Base-by-base conservation (phyloP, 768 basidiomycete genomes). In the Boletus insuetus region DNA sequence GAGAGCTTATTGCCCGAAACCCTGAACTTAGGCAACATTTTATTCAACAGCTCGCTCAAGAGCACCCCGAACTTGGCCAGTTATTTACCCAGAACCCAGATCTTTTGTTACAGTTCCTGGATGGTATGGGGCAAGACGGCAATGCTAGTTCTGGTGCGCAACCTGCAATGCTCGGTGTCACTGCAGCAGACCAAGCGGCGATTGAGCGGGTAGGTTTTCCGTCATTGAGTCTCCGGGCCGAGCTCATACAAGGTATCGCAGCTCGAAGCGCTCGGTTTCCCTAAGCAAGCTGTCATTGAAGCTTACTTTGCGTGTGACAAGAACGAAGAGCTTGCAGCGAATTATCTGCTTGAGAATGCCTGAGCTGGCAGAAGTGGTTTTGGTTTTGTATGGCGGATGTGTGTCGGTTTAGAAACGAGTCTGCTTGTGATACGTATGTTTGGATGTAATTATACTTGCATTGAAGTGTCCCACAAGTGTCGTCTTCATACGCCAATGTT, bases 401-500 rank as follows among this genome's bases (percentile, higher is more conserved):
- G 34, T 35, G 34, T 0, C 10, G 34, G 4, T 37, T 12, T 37
- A 37, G 35, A 13, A 7, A 37, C 1, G n/a, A n/a, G 35, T 37
- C 12, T 37, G 35, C 12, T 37, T 6, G 26, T 29, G 9, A 9
- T 29, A 29, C 26, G 8, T n/a, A 39, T 17, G 38, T 17, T 39
- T 44, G 16, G 24, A 24, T 24, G 24, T 24, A 4, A 24, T 24
- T n/a, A n/a, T n/a, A n/a, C n/a, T n/a, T n/a, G n/a, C n/a, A n/a
- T n/a, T n/a, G n/a, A n/a, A n/a, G n/a, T n/a, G n/a, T n/a, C n/a
- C n/a, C n/a, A n/a, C n/a, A 6, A 11, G 14, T 3, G 6, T 35
- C 24, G n/a, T 41, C 35, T 4, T 22, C 37, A 6, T 37, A 9
- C 42, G 34, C 14, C 24, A 13, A 70, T 72, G 69, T 64, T 69